phyloP scores from a whole-genome alignment of 2,329 filamentous ascomycete genomes.

The Phaeosphaeria sp. region DNA sequence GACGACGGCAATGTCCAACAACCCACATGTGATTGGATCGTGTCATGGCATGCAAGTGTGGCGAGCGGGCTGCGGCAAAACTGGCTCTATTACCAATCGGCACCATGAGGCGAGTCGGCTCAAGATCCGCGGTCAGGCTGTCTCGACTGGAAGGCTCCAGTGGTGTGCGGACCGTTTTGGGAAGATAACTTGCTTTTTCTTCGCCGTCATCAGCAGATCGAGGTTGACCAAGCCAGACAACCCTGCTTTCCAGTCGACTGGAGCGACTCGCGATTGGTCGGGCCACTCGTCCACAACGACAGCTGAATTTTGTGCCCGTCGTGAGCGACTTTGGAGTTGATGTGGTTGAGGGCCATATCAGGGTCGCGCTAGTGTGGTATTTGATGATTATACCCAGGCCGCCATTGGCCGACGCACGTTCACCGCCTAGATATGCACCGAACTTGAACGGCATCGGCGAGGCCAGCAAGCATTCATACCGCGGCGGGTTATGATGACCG shows the following conservation, averaged over 20 bases:
- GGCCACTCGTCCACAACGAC: not conserved
- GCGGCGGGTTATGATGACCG: slow-evolving; percentile 25
- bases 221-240: not conserved
- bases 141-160: slow-evolving; percentile 10
- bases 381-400: slow-evolving; percentile 29
- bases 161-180: slow-evolving; percentile 10
- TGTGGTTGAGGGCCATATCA: slow-evolving; percentile 13
- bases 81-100: slow-evolving; percentile 14
- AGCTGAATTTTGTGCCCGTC: not conserved
- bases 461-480: slow-evolving; percentile 22
- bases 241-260: not conserved
- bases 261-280: not conserved
- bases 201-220: slow-evolving; percentile 16
- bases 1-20: not conserved
- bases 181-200: slow-evolving; percentile 14
- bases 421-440: slow-evolving; percentile 23
- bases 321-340: slow-evolving; percentile 1
- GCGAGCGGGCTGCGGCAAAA: slow-evolving; percentile 1
- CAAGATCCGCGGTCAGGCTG: slow-evolving; percentile 19
- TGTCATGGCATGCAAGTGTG: slow-evolving; percentile 5
- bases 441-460: slow-evolving; percentile 18
- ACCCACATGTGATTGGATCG: not conserved
- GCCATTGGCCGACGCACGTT: slow-evolving; percentile 29
- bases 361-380: slow-evolving; percentile 18
- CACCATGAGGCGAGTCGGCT: slow-evolving; percentile 27